phyloP scores from a whole-genome alignment of 1,139 yeast genomes.

The Fermentozyma sake region DNA sequence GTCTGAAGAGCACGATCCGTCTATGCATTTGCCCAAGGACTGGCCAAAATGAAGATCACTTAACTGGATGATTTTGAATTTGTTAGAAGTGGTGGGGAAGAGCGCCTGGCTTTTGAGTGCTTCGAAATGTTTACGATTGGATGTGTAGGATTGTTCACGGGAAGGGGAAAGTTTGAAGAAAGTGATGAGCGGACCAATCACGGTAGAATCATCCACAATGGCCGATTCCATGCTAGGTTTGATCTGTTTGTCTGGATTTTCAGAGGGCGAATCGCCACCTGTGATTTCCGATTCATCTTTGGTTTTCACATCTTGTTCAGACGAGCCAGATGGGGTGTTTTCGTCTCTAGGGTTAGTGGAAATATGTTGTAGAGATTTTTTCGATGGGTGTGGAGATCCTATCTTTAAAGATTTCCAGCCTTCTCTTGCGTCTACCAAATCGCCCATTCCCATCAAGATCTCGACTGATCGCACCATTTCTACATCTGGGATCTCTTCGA shows the following conservation, averaged over 20 bases:
- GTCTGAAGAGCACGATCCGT: conserved; percentile 24
- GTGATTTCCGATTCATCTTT: no score
- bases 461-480: conserved; percentile 21
- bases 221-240: no score
- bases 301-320: no score
- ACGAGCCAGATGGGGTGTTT: no score
- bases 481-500: no score
- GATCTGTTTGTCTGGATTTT: no score
- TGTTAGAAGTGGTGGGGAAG: conserved; percentile 5
- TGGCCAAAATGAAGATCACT: conserved; percentile 41
- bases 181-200: conserved; percentile 10
- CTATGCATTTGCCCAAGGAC: conserved; percentile 21
- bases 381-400: not conserved
- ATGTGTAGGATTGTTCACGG: conserved; percentile 5
- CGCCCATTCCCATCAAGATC: conserved; percentile 22
- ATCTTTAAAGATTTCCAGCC: conserved; percentile 8
- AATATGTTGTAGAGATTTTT: no score
- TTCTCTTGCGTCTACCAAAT: conserved; percentile 15
- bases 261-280: no score
- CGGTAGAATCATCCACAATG: no score
- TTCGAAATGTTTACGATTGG: conserved; percentile 5
- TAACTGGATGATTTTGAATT: conserved; percentile 33
- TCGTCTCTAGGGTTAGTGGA: no score
- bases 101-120: conserved; percentile 3
- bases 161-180: conserved; percentile 6